Conservation (phyloP, 1,284 basidiomycete species). For the Moesziomyces sp. region DNA sequence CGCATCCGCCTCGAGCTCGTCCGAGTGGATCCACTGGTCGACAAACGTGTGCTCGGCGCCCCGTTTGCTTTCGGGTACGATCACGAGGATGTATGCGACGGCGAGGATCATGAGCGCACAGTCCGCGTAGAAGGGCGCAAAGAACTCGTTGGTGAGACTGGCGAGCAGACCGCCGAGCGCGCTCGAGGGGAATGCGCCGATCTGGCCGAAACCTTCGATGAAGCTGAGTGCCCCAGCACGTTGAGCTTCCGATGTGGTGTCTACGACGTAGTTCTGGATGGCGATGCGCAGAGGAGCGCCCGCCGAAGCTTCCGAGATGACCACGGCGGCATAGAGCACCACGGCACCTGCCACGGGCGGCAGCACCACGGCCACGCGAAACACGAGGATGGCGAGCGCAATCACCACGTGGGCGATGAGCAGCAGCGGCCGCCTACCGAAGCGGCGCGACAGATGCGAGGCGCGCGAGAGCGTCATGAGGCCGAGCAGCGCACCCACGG, state of each 20-base stretch:
- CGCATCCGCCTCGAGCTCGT: slow-evolving; percentile 27
- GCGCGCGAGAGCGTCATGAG: slow-evolving; percentile 53
- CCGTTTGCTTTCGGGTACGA: slow-evolving; percentile 58
- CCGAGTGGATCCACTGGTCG: slow-evolving; percentile 47
- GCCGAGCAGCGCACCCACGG: slow-evolving; percentile 53
- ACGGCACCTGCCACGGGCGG: slow-evolving; percentile 46
- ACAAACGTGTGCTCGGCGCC: slow-evolving; percentile 49
- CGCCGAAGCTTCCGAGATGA: slow-evolving; percentile 55
- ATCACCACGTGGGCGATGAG: slow-evolving; percentile 51
- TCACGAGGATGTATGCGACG: slow-evolving; percentile 46
- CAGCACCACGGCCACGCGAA: slow-evolving; percentile 46
- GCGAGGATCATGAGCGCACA: slow-evolving; percentile 50
- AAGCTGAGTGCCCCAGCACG: slow-evolving; percentile 57
- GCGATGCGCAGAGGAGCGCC: slow-evolving; percentile 57
- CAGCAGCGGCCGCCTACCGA: slow-evolving; percentile 58
- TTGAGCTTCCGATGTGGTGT: slow-evolving; percentile 55
- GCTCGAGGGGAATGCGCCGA: slow-evolving; percentile 58
- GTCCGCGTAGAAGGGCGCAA: slow-evolving; percentile 60
- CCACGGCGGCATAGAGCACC: slow-evolving; percentile 51
- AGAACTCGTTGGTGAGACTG: slow-evolving; percentile 55
- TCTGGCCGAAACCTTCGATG: slow-evolving; percentile 62
- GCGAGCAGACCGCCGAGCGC: slow-evolving; percentile 58
- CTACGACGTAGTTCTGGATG: slow-evolving; percentile 64
- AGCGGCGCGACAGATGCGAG: slow-evolving; percentile 44
- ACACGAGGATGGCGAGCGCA: slow-evolving; percentile 47